Base-by-base conservation (phyloP, 1,139 yeast genomes). In the Yamadazyma triangularis region DNA sequence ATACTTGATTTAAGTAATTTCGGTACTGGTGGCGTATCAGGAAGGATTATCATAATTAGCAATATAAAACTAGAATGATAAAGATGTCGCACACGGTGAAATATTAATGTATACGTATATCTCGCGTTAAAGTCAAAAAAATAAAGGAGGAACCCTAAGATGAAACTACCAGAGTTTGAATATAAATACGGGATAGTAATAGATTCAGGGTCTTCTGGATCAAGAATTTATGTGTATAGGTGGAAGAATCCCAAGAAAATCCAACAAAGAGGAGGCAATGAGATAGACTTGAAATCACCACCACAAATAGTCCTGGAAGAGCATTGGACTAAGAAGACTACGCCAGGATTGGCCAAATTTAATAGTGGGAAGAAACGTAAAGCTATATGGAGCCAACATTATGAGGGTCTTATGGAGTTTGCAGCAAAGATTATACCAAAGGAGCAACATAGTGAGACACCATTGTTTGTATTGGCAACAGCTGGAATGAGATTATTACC, bases 201-300 rank as follows among this genome's bases (percentile, higher is more conserved):
- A 2, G 94, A 84, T 53, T 79, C 91, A 0, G 94, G 94, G 1
- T 81, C 91, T 0, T 81, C 89, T 0, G 94, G 94, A 2, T 81
- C 89, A 1, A 58, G 94, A 33, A 63, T 80, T 10, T 84, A 80
- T 51, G 70, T 84, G 9, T 84, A 79, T 50, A 65, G 64, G 40
- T 83, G 89, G 89, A 65, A 67, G 13, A 75, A 76, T 44, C 72
- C 77, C 5, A 47, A 41, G 3, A 42, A 42, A 3, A 42, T 41
- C 10, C 42, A 49, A 14, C 41, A 45, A 15, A 36, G 48, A 2
- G 40, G 50, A 44, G 60, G 59, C 31, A 42, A 47, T 2, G 33
- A 39, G 2, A 38, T 53, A 7, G 20, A 18, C 0, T 46, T 71
- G 22, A 53, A 49, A 10, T 76, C 86, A 0, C 82, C 85, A 2